Percentiles rank a stretch among this genome's conserved stretches.
These are phyloP conservation scores for Cladophialophora chaetospira DNA, from an alignment of 2,329 filamentous ascomycete genomes.

Conservation along the genomic window DNA sequence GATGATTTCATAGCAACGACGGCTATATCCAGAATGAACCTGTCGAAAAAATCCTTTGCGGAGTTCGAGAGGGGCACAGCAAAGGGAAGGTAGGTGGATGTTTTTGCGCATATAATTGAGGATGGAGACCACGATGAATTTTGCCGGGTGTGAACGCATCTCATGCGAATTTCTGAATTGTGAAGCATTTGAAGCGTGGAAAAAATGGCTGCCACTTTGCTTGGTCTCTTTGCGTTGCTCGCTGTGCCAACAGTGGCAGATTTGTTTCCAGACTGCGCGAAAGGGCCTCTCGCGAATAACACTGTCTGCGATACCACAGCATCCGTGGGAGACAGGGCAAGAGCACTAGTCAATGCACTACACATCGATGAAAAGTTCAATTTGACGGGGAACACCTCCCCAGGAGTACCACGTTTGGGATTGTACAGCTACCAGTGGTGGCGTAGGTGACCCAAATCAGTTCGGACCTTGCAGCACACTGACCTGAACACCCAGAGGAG, in stretches of 20 bases:
- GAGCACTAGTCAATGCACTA: slow-evolving; percentile 54
- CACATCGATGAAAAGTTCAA: slow-evolving; percentile 59
- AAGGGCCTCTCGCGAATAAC: slow-evolving; percentile 53
- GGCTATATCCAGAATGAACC: slow-evolving; percentile 9
- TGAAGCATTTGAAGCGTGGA: background rate
- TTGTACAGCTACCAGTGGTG: slow-evolving; percentile 56
- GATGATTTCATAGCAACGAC: slow-evolving; percentile 9
- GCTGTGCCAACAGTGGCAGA: slow-evolving; percentile 16
- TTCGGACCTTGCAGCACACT: background rate
- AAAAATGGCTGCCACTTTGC: slow-evolving; percentile 15
- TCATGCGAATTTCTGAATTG: background rate
- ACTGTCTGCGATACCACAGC: slow-evolving; percentile 54
- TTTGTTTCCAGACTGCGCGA: slow-evolving; percentile 51
- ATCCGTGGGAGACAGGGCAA: slow-evolving; percentile 44
- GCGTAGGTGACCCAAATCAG: slow-evolving; percentile 10
- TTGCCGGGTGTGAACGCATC: background rate
- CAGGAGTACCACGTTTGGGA: slow-evolving; percentile 58
- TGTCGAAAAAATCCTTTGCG: background rate
- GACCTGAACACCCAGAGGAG: slow-evolving; percentile 22
- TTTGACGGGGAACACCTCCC: slow-evolving; percentile 51
- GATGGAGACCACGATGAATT: background rate
- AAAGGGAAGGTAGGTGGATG: slow-evolving; percentile 3
- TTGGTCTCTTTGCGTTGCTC: slow-evolving; percentile 13
- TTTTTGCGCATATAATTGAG: background rate
- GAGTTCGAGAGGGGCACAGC: slow-evolving; percentile 4